These are phyloP conservation scores for Calonectria crousiana DNA, from an alignment of 2,329 filamentous ascomycete species.

Conservation along the genomic window DNA sequence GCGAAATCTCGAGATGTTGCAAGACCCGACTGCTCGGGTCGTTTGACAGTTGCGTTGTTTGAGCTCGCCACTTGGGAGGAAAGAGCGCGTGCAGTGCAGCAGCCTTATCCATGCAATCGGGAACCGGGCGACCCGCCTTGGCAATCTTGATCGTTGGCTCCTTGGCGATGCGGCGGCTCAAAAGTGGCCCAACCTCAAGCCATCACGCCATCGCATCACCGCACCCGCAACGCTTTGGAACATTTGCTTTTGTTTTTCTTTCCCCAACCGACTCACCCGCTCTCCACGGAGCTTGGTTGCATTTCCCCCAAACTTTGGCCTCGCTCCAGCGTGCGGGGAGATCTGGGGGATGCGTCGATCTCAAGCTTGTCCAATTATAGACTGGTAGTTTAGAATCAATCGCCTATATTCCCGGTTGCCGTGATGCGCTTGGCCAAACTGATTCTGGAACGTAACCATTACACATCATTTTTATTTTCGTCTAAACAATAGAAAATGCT, in stretches of 20 bases:
- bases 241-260: background rate
- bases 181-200: background rate
- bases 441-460: background rate
- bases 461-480: background rate
- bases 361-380: background rate
- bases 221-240: background rate
- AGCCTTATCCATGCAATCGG: slow-evolving; percentile 12
- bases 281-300: background rate
- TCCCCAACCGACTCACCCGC: background rate
- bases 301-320: background rate
- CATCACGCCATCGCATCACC: background rate
- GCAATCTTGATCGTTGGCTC: background rate
- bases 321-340: background rate
- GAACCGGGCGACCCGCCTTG: slow-evolving; percentile 2
- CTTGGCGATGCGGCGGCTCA: slow-evolving; percentile 21
- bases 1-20: background rate
- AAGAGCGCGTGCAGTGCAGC: background rate
- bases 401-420: background rate
- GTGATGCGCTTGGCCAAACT: background rate
- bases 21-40: background rate
- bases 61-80: background rate
- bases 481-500: background rate
- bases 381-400: background rate
- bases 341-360: slow-evolving; percentile 4
- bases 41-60: background rate